Evolutionary conservation across 352 stramenopile genomes (phyloP).

Genomic region (Pythium brachiatum): DNA sequence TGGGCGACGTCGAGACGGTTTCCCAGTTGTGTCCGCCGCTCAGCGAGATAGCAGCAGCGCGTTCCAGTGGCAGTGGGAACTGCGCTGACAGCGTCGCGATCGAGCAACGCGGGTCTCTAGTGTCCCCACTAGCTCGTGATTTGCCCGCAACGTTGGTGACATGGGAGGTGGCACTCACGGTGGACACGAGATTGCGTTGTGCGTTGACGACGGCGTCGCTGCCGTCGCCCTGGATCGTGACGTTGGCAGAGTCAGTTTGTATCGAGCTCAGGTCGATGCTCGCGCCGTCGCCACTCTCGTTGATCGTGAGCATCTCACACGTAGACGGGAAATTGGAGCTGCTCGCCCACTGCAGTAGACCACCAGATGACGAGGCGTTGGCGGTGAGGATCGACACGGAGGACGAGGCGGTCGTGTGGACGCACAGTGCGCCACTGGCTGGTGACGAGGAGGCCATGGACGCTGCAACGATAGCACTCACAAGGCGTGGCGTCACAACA

Average conservation of each 20-base stretch:
- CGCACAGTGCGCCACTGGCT: slow-evolving; percentile 5
- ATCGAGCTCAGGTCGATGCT: not conserved
- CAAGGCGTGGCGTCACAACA: not conserved
- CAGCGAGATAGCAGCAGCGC: slow-evolving; percentile 3
- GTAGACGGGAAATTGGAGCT: not conserved
- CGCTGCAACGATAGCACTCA: not conserved
- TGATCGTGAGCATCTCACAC: not conserved
- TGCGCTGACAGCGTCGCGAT: not conserved
- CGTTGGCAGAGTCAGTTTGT: not conserved
- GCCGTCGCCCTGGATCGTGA: not conserved
- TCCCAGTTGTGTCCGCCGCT: too few species aligned
- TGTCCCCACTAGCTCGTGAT: too few species aligned
- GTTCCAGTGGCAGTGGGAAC: slow-evolving; percentile 13
- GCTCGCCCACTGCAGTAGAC: slow-evolving; percentile 9
- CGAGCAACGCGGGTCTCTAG: slow-evolving; percentile 2
- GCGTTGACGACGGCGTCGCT: slow-evolving; percentile 1
- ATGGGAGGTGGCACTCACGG: not conserved
- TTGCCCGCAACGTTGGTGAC: not conserved
- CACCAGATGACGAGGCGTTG: not conserved
- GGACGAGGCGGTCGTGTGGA: slow-evolving; percentile 1
- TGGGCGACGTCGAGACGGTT: too few species aligned
- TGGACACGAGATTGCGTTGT: not conserved
- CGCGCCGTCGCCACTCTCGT: not conserved
- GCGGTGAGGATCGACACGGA: not conserved
- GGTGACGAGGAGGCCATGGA: not conserved